Evolutionary conservation across 1,284 basidiomycete species (phyloP).

Genomic region (Cryptococcus depauperatus): DNA sequence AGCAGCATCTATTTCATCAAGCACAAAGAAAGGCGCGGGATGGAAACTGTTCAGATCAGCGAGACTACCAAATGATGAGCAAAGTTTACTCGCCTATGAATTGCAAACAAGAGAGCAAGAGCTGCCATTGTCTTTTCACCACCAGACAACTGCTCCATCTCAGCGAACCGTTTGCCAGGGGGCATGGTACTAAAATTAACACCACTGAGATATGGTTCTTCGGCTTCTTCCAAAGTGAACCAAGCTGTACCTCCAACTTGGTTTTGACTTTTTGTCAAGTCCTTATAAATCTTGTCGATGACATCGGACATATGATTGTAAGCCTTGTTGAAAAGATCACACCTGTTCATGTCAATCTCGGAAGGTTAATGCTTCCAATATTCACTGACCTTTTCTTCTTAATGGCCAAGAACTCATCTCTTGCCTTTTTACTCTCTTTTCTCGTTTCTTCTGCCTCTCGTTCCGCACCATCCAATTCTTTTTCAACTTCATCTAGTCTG

Average conservation of each 20-base stretch:
- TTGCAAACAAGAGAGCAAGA: slow-evolving; percentile 87
- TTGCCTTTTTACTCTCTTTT: slow-evolving; percentile 75
- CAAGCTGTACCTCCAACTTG: slow-evolving; percentile 90
- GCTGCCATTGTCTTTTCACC: slow-evolving; percentile 99
- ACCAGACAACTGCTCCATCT: slow-evolving; percentile 97
- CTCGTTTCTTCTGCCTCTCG: slow-evolving; percentile 52
- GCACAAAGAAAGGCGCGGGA: slow-evolving; percentile 95
- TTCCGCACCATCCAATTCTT: slow-evolving; percentile 51
- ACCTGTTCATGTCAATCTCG: slow-evolving; percentile 43
- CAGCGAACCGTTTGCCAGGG: slow-evolving; percentile 96
- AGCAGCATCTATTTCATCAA: slow-evolving; percentile 61
- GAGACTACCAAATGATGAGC: slow-evolving; percentile 2
- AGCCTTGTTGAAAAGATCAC: slow-evolving; percentile 89
- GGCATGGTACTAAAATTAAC: slow-evolving; percentile 99
- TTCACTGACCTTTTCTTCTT: slow-evolving; percentile 64
- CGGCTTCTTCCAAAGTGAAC: slow-evolving; percentile 87
- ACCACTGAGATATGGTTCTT: slow-evolving; percentile 93
- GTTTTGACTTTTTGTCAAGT: slow-evolving; percentile 72
- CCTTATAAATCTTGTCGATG: slow-evolving; percentile 96
- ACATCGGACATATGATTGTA: slow-evolving; percentile 91
- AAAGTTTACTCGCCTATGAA: slow-evolving; percentile 62
- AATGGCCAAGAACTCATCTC: slow-evolving; percentile 82
- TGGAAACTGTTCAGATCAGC: slow-evolving; percentile 60
- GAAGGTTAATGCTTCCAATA: background rate
- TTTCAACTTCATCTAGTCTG: slow-evolving; percentile 85